Evolutionary conservation across 805 yeast species (phyloP).

Genomic region (Metschnikowia henanensis): DNA sequence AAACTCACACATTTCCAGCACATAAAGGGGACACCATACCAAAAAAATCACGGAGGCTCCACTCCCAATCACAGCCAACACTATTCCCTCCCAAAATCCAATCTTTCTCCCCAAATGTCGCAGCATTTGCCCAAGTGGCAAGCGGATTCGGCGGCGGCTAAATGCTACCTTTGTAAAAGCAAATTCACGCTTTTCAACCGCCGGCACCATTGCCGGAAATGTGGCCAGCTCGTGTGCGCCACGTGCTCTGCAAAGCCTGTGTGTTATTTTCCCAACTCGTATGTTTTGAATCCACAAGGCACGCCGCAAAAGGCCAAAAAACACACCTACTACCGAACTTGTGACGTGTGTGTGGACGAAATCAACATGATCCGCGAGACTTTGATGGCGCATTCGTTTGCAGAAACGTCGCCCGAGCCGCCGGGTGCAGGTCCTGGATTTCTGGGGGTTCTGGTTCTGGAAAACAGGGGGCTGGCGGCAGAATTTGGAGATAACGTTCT

Average conservation of each 20-base stretch:
- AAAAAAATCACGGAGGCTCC: too few relatives aligned
- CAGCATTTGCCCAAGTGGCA: constrained; percentile 53
- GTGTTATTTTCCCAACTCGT: constrained; percentile 26
- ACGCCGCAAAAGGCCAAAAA: constrained; percentile 12
- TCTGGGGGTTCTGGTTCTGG: not conserved
- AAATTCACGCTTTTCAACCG: constrained; percentile 62
- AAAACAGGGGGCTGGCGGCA: too few relatives aligned
- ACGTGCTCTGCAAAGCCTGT: constrained; percentile 56
- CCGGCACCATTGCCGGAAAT: constrained; percentile 80
- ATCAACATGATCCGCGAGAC: constrained; percentile 24
- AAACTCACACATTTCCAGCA: too few relatives aligned
- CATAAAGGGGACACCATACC: too few relatives aligned
- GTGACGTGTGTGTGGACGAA: constrained; percentile 71
- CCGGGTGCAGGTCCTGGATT: not conserved
- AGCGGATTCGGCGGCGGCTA: constrained; percentile 52
- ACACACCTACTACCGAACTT: constrained; percentile 57
- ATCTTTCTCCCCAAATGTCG: not conserved
- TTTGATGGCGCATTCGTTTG: constrained; percentile 9
- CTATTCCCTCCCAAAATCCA: not conserved
- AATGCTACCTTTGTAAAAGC: constrained; percentile 56
- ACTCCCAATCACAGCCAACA: too few relatives aligned
- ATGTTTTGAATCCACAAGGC: constrained; percentile 19
- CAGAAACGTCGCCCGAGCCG: constrained; percentile 3
- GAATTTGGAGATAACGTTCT: too few relatives aligned
- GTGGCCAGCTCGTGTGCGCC: constrained; percentile 81